Evolutionary conservation across 805 yeast genomes (phyloP).

Genomic region (Candida coleopterorum): DNA sequence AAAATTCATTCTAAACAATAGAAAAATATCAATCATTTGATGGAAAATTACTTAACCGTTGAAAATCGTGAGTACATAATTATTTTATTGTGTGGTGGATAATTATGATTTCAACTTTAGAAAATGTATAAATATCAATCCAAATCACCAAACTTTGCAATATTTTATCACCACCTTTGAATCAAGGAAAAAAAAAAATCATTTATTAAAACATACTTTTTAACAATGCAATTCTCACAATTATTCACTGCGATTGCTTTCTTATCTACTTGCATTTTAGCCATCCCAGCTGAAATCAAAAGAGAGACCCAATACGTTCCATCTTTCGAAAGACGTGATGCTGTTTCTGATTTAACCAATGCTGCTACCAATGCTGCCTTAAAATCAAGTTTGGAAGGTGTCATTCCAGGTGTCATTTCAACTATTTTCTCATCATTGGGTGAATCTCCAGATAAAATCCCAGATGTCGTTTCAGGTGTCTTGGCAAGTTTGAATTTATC

Average conservation of each 20-base stretch:
- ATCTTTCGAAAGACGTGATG: too few relatives aligned
- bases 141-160: background rate
- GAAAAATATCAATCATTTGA: too few relatives aligned
- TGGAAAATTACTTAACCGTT: too few relatives aligned
- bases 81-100: too few relatives aligned
- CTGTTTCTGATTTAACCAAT: background rate
- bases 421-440: background rate
- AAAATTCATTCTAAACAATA: too few relatives aligned
- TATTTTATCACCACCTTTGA: background rate
- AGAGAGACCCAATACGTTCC: too few relatives aligned
- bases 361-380: background rate
- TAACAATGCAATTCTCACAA: conserved; percentile 4
- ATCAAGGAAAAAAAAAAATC: too few relatives aligned
- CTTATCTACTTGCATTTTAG: background rate
- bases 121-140: too few relatives aligned
- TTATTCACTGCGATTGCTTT: conserved; percentile 1
- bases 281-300: too few relatives aligned
- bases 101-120: too few relatives aligned
- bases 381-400: background rate
- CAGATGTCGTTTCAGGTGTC: background rate
- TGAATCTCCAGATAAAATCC: background rate
- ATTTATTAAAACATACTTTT: too few relatives aligned
- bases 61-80: too few relatives aligned
- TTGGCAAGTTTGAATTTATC: background rate
- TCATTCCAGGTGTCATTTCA: conserved; percentile 3